phyloP scores from a whole-genome alignment of 176 grass and related monocot genomes.

The Carex littledalei region DNA sequence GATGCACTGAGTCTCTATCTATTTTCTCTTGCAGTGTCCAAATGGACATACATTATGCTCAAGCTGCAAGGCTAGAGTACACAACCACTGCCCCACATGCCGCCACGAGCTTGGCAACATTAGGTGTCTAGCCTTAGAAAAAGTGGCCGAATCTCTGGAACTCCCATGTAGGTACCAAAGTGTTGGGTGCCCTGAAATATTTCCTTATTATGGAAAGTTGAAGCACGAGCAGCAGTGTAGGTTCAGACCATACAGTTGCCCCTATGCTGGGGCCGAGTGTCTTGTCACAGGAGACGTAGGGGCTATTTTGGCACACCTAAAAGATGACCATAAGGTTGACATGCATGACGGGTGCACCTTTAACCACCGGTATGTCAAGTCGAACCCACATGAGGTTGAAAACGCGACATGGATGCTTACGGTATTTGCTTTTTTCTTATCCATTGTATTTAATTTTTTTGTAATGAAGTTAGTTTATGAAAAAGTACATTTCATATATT shows the following conservation, averaged over 20 bases:
- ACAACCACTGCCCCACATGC: slow-evolving; percentile 84
- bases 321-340: slow-evolving; percentile 80
- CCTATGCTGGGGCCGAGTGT: slow-evolving; percentile 75
- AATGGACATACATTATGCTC: slow-evolving; percentile 89
- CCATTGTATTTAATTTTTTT: background rate
- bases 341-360: slow-evolving; percentile 86
- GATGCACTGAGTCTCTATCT: slow-evolving; percentile 11
- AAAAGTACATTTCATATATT: background rate
- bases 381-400: slow-evolving; percentile 62
- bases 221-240: slow-evolving; percentile 73
- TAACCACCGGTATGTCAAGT: slow-evolving; percentile 83
- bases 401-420: slow-evolving; percentile 91
- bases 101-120: slow-evolving; percentile 82
- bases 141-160: slow-evolving; percentile 68
- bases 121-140: slow-evolving; percentile 78
- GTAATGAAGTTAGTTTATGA: background rate
- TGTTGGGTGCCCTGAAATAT: slow-evolving; percentile 54
- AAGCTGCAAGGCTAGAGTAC: slow-evolving; percentile 68
- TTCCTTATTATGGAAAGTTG: slow-evolving; percentile 63
- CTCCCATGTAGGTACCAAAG: slow-evolving; percentile 73
- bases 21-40: slow-evolving; percentile 55
- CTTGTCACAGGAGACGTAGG: slow-evolving; percentile 53
- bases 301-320: slow-evolving; percentile 60
- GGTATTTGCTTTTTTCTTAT: slow-evolving; percentile 22
- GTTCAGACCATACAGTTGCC: slow-evolving; percentile 76